Percentiles rank a stretch among this genome's conserved stretches.
Conservation (phyloP, 371 early-diverging fungal species). For the Actinomortierella ambigua region DNA sequence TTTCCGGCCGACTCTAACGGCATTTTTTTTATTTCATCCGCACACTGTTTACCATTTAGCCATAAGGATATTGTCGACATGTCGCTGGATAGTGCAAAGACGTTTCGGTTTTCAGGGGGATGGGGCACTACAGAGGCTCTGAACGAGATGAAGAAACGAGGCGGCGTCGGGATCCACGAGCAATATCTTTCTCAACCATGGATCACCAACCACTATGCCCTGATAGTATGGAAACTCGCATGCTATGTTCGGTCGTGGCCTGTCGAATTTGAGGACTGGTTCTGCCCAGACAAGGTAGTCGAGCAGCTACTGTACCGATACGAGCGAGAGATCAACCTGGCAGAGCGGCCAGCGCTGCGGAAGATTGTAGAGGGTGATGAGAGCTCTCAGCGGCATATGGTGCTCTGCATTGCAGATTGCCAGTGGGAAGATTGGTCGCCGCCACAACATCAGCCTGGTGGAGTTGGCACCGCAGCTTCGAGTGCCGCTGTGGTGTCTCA, state of each 20-base stretch:
- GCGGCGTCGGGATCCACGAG: conserved; percentile 46
- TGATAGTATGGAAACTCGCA: conserved; percentile 80
- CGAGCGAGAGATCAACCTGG: conserved; percentile 72
- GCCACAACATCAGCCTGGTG: conserved; percentile 8
- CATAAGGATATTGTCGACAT: conserved; percentile 41
- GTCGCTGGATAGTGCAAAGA: conserved; percentile 37
- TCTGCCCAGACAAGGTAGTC: conserved; percentile 54
- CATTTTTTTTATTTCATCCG: too few relatives aligned
- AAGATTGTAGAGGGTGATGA: conserved; percentile 76
- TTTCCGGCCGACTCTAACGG: too few relatives aligned
- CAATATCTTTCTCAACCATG: conserved; percentile 53
- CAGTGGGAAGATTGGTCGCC: conserved; percentile 8
- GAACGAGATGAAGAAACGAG: conserved; percentile 46
- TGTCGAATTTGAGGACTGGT: conserved; percentile 43
- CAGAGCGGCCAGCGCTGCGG: conserved; percentile 70
- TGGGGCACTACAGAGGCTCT: conserved; percentile 59
- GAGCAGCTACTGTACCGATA: conserved; percentile 67
- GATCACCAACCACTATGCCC: conserved; percentile 74
- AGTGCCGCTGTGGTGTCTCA: background rate
- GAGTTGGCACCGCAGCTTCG: conserved; percentile 1
- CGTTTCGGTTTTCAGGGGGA: conserved; percentile 28
- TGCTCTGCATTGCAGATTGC: conserved; percentile 69
- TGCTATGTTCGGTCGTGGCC: conserved; percentile 66
- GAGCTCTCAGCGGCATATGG: conserved; percentile 61
- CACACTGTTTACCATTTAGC: conserved; percentile 12